phyloP scores from a whole-genome alignment of 176 grass and related monocot species.

The Aechmea fasciata region DNA sequence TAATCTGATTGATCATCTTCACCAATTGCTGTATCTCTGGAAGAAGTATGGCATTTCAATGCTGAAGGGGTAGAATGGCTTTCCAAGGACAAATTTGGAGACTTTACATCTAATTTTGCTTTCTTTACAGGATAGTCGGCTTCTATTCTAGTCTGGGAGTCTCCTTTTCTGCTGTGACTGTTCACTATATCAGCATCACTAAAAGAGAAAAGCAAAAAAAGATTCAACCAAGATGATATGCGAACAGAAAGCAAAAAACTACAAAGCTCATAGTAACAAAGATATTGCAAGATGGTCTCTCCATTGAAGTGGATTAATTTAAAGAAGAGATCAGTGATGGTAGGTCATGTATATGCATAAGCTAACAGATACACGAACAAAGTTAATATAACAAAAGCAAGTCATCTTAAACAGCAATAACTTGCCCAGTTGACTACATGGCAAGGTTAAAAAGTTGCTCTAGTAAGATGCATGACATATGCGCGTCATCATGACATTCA shows the following conservation, averaged over 20 bases:
- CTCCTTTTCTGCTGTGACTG: constrained; percentile 8
- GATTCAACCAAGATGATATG: not conserved
- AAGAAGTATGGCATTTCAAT: constrained; percentile 22
- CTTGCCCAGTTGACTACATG: too few species aligned
- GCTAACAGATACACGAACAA: not conserved
- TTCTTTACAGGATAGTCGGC: constrained; percentile 34
- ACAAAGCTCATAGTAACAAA: not conserved
- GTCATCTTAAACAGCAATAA: too few species aligned
- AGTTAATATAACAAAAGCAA: too few species aligned
- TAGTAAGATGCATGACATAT: too few species aligned
- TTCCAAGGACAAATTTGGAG: constrained; percentile 19
- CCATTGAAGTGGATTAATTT: constrained; percentile 8
- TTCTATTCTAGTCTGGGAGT: constrained; percentile 25
- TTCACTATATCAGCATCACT: constrained; percentile 29
- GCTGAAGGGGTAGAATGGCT: constrained; percentile 16
- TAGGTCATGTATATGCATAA: not conserved
- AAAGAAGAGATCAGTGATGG: not conserved
- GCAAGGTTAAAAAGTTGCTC: too few species aligned
- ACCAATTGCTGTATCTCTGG: constrained; percentile 18
- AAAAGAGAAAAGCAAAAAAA: constrained; percentile 2
- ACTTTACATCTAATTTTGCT: constrained; percentile 27
- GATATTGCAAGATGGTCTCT: constrained; percentile 7
- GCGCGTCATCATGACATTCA: too few species aligned
- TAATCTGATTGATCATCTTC: constrained; percentile 27
- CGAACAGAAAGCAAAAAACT: not conserved